Evolutionary conservation across 805 yeast species (phyloP), one percentile per base, ranked within the genome.

Genomic region (Cyberlindnera euphorbiae): DNA sequence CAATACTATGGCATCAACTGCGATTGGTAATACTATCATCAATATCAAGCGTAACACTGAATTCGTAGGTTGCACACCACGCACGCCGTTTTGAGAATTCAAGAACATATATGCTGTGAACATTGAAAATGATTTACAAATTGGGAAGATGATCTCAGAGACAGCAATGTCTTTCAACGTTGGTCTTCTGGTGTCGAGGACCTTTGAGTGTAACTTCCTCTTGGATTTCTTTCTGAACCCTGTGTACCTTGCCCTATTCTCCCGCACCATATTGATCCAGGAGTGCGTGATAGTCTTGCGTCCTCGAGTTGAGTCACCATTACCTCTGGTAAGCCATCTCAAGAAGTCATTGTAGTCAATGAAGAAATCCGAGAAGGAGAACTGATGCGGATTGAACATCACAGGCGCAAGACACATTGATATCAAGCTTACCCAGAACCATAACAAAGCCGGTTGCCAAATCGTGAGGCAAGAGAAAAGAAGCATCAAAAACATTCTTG

Each of bases 61-160:
- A 55, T 79, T 75, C 7, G 76, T 70, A 3, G 71, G 66, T 39
- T 60, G 45, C n/a, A 73, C 62, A 35, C 60, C 49, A 32, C 49
- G 43, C 1, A 87, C 95, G 21, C 96, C 96, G 23, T 80, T 85
- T 63, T 87, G 96, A 1, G 96, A 70, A 59, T 88, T 89, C 51
- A 84, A 80, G 52, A 83, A 90, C 35, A 79, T 66, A 59, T 77
- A 90, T 0, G 95, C 89, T 35, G 79, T 62, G 38, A 82, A 73
- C 32, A 82, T 72, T 47, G 79, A 77, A 18, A 78, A 73, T 13
- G 93, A 77, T 50, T 79, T 78, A 41, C 84, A 58, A 26, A 80
- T 52, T 30, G 95, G 93, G 28, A 86, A 73, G 32, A 85, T 45
- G 41, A 89, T 65, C 60, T 93, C 97, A 11, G 95, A 79, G 47